Conservation (phyloP, 2,329 filamentous ascomycete species). For the Cryphonectria carpinicola region DNA sequence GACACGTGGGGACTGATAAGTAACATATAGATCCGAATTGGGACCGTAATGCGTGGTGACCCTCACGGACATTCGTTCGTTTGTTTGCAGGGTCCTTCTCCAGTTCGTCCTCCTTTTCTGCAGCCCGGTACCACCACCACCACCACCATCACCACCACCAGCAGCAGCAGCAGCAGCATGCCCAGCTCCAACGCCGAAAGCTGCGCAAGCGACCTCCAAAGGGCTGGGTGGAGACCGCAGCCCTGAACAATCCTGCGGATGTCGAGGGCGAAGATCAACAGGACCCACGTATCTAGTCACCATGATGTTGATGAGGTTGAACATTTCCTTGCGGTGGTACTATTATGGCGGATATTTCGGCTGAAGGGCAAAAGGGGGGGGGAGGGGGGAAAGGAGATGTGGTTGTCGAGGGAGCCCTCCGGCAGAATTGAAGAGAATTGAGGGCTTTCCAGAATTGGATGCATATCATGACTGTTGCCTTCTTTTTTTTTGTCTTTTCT, state of each 20-base stretch:
- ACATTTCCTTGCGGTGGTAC: background rate
- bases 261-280: background rate
- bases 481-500: background rate
- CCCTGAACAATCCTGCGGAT: constrained; percentile 30
- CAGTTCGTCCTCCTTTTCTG: constrained; percentile 26
- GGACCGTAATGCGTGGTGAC: constrained; percentile 88
- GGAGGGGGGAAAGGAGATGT: background rate
- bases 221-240: constrained; percentile 36
- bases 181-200: constrained; percentile 42
- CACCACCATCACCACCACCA: constrained; percentile 25
- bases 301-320: background rate
- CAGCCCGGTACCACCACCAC: constrained; percentile 19
- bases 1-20: background rate
- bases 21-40: constrained; percentile 72
- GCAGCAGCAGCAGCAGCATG: constrained; percentile 25
- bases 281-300: background rate
- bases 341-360: background rate
- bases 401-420: background rate
- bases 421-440: background rate
- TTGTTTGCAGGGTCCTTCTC: constrained; percentile 31
- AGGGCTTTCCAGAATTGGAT: background rate
- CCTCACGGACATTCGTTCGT: constrained; percentile 38
- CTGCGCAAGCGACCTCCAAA: constrained; percentile 47
- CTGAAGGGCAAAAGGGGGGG: background rate
- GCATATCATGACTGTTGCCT: background rate